A percentile compares a stretch with the other conserved stretches of the same genome.
These are phyloP conservation scores for Aspergillus piperis DNA, from an alignment of 2,329 filamentous ascomycete genomes.

Conservation along the genomic window DNA sequence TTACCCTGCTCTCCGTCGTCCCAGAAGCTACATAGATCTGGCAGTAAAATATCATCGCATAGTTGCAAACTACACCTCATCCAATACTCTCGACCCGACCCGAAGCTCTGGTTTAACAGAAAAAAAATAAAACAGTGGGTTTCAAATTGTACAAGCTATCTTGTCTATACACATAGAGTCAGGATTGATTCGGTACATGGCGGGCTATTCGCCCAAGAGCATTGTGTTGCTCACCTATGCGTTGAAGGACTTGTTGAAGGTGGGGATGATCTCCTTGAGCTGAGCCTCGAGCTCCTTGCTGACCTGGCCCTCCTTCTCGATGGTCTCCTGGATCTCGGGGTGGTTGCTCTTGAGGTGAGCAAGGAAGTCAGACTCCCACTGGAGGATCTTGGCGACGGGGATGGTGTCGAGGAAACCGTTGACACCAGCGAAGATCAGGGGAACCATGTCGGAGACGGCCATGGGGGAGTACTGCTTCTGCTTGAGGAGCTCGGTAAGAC, in stretches of 20 bases:
- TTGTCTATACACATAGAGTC: slow-evolving; percentile 48
- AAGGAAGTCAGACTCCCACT: slow-evolving; percentile 95
- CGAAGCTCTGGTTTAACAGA: slow-evolving; percentile 28
- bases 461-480: slow-evolving; percentile 99
- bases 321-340: slow-evolving; percentile 76
- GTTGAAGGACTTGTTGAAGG: slow-evolving; percentile 93
- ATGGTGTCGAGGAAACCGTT: slow-evolving; percentile 90
- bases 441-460: slow-evolving; percentile 99
- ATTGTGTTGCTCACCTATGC: slow-evolving; percentile 41
- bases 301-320: slow-evolving; percentile 93
- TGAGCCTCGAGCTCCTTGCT: slow-evolving; percentile 80
- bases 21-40: slow-evolving; percentile 31
- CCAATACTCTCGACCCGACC: slow-evolving; percentile 18
- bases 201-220: slow-evolving; percentile 33
- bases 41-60: slow-evolving; percentile 22
- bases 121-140: slow-evolving; percentile 44
- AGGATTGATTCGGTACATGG: slow-evolving; percentile 42
- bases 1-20: slow-evolving; percentile 15
- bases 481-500: slow-evolving; percentile 97
- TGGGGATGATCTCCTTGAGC: slow-evolving; percentile 68
- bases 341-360: slow-evolving; percentile 90
- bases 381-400: slow-evolving; percentile 85
- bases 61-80: slow-evolving; percentile 18
- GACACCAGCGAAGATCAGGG: slow-evolving; percentile 98
- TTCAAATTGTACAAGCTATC: slow-evolving; percentile 50